A percentile compares a stretch with the other conserved stretches of the same genome.
Evolutionary conservation across 495 filamentous ascomycete genomes (phyloP).

Genomic region (Aeminium ludgeri): DNA sequence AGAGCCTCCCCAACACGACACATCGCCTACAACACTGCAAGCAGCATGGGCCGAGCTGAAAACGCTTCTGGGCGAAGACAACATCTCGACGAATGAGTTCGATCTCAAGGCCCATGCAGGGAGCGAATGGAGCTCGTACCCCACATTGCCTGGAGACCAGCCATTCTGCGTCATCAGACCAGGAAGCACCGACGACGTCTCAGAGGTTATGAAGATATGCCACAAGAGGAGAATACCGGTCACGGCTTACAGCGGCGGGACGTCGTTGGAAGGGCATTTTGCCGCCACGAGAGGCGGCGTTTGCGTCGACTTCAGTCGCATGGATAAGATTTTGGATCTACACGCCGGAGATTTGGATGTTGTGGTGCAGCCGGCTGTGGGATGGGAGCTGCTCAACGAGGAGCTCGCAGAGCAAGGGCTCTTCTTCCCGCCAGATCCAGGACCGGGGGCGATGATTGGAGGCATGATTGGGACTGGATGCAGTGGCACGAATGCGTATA

Average conservation of each 20-base stretch:
- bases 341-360: constrained; percentile 66
- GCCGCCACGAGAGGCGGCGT: constrained; percentile 59
- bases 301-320: constrained; percentile 57
- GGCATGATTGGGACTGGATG: constrained; percentile 95
- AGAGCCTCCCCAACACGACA: constrained; percentile 49
- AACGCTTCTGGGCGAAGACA: constrained; percentile 62
- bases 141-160: constrained; percentile 17
- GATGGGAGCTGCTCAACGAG: constrained; percentile 66
- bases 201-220: constrained; percentile 56
- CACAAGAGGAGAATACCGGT: constrained; percentile 54
- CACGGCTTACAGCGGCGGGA: constrained; percentile 60
- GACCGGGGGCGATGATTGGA: constrained; percentile 74
- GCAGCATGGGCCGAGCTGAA: constrained; percentile 89
- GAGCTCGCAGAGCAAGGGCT: constrained; percentile 46
- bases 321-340: constrained; percentile 54
- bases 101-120: constrained; percentile 60
- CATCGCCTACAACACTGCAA: constrained; percentile 59
- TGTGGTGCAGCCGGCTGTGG: constrained; percentile 64
- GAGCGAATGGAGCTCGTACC: constrained; percentile 81
- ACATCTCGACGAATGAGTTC: constrained; percentile 57
- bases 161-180: constrained; percentile 26
- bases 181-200: constrained; percentile 29
- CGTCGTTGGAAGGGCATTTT: constrained; percentile 66
- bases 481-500: constrained; percentile 81
- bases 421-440: constrained; percentile 75